Evolutionary conservation across 2,329 filamentous ascomycete genomes (phyloP).

Genomic region (Aspergillus puulaauensis): DNA sequence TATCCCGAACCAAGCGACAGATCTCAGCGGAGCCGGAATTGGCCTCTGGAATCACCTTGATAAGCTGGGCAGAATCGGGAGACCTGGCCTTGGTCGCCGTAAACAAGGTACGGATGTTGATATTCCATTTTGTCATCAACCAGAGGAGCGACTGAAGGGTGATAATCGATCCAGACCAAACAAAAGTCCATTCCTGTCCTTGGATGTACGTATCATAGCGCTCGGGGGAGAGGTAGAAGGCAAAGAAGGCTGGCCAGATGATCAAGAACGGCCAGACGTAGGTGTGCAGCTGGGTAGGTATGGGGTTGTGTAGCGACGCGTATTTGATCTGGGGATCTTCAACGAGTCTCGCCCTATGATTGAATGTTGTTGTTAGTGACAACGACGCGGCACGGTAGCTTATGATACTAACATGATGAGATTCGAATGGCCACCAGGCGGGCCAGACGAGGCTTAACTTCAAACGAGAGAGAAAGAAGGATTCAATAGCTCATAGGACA

Average conservation of each 20-base stretch:
- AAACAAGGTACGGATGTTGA: constrained; percentile 78
- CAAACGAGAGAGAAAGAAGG: constrained; percentile 6
- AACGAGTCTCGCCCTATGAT: constrained; percentile 73
- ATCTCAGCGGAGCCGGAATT: constrained; percentile 92
- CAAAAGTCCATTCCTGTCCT: constrained; percentile 96
- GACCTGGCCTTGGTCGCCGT: constrained; percentile 70
- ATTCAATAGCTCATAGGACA: constrained; percentile 28
- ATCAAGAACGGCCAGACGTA: constrained; percentile 94
- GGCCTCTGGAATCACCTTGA: constrained; percentile 86
- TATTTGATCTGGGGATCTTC: constrained; percentile 86
- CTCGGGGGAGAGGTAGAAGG: constrained; percentile 78
- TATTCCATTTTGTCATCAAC: constrained; percentile 97
- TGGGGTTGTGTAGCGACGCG: constrained; percentile 83
- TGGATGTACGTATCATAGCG: constrained; percentile 89
- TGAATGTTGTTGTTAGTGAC: constrained; percentile 18
- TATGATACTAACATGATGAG: constrained; percentile 22
- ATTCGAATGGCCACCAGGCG: constrained; percentile 29
- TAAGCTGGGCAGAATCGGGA: constrained; percentile 73
- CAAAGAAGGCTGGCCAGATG: constrained; percentile 87
- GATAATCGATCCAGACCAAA: constrained; percentile 85
- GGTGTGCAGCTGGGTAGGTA: constrained; percentile 75
- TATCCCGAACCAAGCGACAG: constrained; percentile 75
- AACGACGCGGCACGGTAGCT: constrained; percentile 16
- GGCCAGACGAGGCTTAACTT: constrained; percentile 23
- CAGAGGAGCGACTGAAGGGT: constrained; percentile 85